These are phyloP conservation scores for Penicillium odoratum DNA, from an alignment of 495 filamentous ascomycete species.

Conservation along the genomic window DNA sequence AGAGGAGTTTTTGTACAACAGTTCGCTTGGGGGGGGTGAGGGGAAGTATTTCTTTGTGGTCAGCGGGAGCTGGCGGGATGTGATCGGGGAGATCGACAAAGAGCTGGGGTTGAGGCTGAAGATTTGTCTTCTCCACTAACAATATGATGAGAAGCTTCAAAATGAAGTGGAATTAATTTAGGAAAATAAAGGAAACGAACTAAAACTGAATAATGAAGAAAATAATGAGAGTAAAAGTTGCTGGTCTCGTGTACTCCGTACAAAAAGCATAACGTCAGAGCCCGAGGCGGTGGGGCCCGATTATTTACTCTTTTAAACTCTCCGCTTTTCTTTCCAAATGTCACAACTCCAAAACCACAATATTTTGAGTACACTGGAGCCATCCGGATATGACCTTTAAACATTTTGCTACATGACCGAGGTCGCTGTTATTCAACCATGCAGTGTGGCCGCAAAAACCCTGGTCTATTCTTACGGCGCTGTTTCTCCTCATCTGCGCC, in stretches of 20 bases:
- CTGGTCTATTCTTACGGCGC: constrained; percentile 17
- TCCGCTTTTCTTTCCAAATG: constrained; percentile 1
- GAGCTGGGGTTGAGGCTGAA: neutral
- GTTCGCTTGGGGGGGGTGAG: neutral
- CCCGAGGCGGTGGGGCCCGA: constrained; percentile 13
- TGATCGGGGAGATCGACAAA: constrained; percentile 2
- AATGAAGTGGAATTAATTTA: neutral
- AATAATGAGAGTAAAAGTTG: neutral
- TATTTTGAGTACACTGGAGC: neutral
- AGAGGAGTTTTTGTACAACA: neutral
- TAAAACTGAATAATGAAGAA: neutral
- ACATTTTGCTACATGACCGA: neutral
- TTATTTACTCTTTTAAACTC: neutral
- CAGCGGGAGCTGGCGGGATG: constrained; percentile 10
- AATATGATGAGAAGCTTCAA: neutral
- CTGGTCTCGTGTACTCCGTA: neutral
- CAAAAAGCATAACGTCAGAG: constrained; percentile 4
- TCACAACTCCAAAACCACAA: neutral
- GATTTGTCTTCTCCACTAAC: neutral
- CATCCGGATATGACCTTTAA: constrained; percentile 4
- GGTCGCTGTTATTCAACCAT: constrained; percentile 16
- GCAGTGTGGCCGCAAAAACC: constrained; percentile 15
- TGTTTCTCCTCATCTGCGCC: constrained; percentile 42
- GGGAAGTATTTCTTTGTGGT: constrained; percentile 4
- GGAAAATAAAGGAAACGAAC: neutral